Conservation (phyloP, 768 basidiomycete species). For the Russula foetens region DNA sequence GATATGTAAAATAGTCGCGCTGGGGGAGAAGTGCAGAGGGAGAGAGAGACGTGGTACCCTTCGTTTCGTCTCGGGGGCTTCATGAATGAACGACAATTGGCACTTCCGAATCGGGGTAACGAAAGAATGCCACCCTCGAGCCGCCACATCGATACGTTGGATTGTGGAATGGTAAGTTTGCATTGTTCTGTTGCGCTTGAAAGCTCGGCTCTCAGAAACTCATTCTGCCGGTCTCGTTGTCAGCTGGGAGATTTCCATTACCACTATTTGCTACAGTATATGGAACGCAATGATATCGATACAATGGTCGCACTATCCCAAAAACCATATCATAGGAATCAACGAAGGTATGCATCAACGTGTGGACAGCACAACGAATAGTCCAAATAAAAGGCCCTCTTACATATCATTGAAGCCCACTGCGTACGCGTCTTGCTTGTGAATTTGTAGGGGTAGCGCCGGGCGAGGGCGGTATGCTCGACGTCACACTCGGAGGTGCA, state of each 20-base stretch:
- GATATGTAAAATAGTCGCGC: not conserved
- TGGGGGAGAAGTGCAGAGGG: not conserved
- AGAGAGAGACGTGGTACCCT: not conserved
- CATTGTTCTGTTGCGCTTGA: not conserved
- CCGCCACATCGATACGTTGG: too few species aligned
- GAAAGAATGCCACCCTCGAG: not conserved
- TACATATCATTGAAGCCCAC: not conserved
- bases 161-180: too few species aligned
- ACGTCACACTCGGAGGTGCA: conserved; percentile 27
- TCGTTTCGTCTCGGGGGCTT: not conserved
- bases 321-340: not conserved
- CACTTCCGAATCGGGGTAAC: conserved; percentile 1
- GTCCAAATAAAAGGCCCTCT: not conserved
- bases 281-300: not conserved
- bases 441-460: not conserved
- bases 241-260: not conserved
- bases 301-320: not conserved
- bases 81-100: not conserved
- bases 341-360: not conserved
- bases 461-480: conserved; percentile 56
- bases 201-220: not conserved
- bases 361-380: not conserved
- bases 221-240: not conserved
- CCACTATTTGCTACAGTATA: not conserved
- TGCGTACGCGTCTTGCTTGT: conserved; percentile 3